Base-by-base conservation (phyloP, 2,329 filamentous ascomycete genomes). In the Sclerotinia borealis region DNA sequence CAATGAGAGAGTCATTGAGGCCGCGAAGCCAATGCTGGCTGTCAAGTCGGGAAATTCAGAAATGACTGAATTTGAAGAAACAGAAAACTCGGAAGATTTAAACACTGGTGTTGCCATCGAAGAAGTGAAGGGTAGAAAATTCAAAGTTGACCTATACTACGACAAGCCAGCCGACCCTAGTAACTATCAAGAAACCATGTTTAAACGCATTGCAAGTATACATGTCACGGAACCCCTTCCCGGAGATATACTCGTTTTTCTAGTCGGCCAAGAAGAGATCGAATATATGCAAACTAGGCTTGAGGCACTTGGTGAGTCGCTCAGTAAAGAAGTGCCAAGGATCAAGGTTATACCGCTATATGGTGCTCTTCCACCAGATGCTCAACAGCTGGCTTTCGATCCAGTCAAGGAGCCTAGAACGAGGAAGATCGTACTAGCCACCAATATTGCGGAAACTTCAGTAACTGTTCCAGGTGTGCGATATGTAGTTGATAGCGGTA, bases 371-470 rank as follows among this genome's bases (percentile, higher is more conserved):
- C 90, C 93, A 1, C 92, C 95, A 69, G 85, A 88, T 60, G 89
- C 90, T 0, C 95, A 99, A 71, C 90, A 96, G 68, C 84, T 86
- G 27, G 92, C 96, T 11, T 98, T 99, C 74, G 81, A 88, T 61
- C 89, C 90, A 1, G 83, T 90, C 27, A 85, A 85, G 62, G 84
- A 86, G 2, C 81, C 81, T n/a, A 83, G 82, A 63, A 96, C 91
- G 0, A 84, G 95, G 49, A 98, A 98, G 73, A 83, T 98, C 15
- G 92, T 99, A 0, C 79, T 99, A 0, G 89, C 93, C 0, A 99
- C 95, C 17, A 99, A 99, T 72, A 98, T 99, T 71, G 95, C 95
- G n/a, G 95, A 99, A 75, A 98, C 95, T 0, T 98, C 95, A 1
- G 90, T 99, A 64, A 99, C 95, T 0, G 93, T 99, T 0, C 90